Evolutionary conservation across 225 moss, liverwort and hornwort genomes (phyloP).

Genomic region (Climacium dendroides): DNA sequence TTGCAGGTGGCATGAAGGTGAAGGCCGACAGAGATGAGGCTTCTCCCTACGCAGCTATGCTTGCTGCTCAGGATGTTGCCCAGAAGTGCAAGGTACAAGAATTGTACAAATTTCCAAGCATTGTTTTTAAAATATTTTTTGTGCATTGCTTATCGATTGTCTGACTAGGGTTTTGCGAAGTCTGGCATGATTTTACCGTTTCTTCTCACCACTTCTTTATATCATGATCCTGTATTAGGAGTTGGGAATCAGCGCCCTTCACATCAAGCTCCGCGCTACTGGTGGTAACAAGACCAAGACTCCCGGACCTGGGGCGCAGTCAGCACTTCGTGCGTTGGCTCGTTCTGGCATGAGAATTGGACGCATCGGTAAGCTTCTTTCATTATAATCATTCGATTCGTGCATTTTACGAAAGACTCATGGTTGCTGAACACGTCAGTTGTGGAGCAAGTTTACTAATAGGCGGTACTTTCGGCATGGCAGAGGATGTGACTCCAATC

Average conservation of each 20-base stretch:
- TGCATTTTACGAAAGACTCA: no score
- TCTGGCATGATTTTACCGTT: no score
- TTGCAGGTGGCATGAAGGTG: slow-evolving; percentile 84
- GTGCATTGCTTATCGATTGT: not conserved
- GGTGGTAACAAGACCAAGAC: slow-evolving; percentile 94
- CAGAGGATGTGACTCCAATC: slow-evolving; percentile 96
- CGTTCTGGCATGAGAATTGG: slow-evolving; percentile 93
- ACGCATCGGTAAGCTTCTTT: slow-evolving; percentile 41
- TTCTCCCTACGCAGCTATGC: slow-evolving; percentile 92
- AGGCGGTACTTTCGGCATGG: not conserved
- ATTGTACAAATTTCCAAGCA: fast-evolving
- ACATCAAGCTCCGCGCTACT: slow-evolving; percentile 87
- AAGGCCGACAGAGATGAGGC: slow-evolving; percentile 90
- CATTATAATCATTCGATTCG: not conserved
- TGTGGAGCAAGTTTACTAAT: not conserved
- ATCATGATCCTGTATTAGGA: not conserved
- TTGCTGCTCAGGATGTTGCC: slow-evolving; percentile 89
- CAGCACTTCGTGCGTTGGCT: slow-evolving; percentile 80
- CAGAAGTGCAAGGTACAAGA: slow-evolving; percentile 44
- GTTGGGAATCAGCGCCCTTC: slow-evolving; percentile 83
- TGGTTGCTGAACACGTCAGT: fast-evolving
- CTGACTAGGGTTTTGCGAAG: not conserved
- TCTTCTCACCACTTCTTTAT: fast-evolving
- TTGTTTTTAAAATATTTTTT: fast-evolving
- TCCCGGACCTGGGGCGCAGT: slow-evolving; percentile 90